Conservation (phyloP, 2,329 filamentous ascomycete genomes). For the Davidsoniella virescens region DNA sequence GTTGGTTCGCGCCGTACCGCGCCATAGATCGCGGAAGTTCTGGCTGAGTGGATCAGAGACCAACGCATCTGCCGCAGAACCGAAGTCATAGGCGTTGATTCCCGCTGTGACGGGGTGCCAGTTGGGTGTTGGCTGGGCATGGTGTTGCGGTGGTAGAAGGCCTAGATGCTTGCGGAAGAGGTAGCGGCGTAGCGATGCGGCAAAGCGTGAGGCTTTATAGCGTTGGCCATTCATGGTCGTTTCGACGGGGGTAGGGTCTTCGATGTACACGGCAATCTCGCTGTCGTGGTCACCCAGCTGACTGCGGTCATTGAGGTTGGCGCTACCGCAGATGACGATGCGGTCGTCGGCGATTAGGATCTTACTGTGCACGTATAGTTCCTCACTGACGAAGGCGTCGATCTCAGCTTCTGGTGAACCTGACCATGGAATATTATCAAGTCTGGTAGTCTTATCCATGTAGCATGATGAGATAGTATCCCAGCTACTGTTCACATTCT, state of each 20-base stretch:
- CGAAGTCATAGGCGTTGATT: constrained; percentile 60
- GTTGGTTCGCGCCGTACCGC: constrained; percentile 54
- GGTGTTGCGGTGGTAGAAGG: constrained; percentile 56
- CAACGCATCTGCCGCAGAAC: constrained; percentile 45
- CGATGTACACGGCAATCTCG: constrained; percentile 79
- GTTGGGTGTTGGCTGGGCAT: constrained; percentile 53
- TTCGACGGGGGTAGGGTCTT: constrained; percentile 55
- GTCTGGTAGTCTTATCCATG: constrained; percentile 61
- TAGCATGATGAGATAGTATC: constrained; percentile 68
- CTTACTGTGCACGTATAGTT: constrained; percentile 50
- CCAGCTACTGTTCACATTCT: constrained; percentile 25
- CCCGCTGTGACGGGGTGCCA: constrained; percentile 56
- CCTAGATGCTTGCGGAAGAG: constrained; percentile 89
- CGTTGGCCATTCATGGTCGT: constrained; percentile 57
- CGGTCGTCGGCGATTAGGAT: constrained; percentile 69
- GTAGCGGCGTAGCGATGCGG: constrained; percentile 63
- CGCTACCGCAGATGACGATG: constrained; percentile 63
- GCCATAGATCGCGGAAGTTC: constrained; percentile 58
- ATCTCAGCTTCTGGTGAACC: constrained; percentile 40
- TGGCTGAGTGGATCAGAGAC: constrained; percentile 60
- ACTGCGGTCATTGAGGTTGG: constrained; percentile 44
- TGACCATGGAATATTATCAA: constrained; percentile 41
- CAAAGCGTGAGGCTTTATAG: constrained; percentile 59
- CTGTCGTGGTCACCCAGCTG: constrained; percentile 75
- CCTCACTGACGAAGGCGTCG: constrained; percentile 44